Percentiles rank a stretch among this genome's conserved stretches.
These are phyloP conservation scores for Plantago coronopus DNA, from an alignment of 305 asterid species.

Conservation along the genomic window DNA sequence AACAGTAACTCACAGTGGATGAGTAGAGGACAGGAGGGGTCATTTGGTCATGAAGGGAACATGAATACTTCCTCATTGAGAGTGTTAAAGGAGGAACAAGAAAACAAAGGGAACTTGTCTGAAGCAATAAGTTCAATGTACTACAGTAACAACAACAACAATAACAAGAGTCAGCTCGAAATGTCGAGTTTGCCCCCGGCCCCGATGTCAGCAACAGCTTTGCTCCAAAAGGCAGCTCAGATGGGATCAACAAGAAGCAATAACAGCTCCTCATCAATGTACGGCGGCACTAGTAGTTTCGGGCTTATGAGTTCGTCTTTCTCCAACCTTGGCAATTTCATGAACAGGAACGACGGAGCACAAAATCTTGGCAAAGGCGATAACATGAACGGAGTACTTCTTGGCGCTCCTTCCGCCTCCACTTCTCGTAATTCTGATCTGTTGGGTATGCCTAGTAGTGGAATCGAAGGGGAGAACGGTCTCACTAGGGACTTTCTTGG, in stretches of 20 bases:
- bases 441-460: background rate
- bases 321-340: conserved; percentile 26
- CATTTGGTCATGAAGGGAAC: conserved; percentile 27
- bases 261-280: conserved; percentile 30
- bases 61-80: conserved; percentile 27
- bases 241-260: conserved; percentile 86
- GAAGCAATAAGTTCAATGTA: conserved; percentile 54
- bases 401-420: conserved; percentile 21
- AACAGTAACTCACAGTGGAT: conserved; percentile 45
- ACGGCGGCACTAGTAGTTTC: conserved; percentile 42
- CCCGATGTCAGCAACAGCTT: conserved; percentile 82
- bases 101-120: conserved; percentile 42
- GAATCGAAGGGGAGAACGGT: conserved; percentile 24
- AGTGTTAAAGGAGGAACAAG: conserved; percentile 60
- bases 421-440: background rate
- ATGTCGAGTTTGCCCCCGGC: conserved; percentile 20
- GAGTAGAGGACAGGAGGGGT: conserved; percentile 27
- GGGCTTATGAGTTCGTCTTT: conserved; percentile 50
- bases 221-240: conserved; percentile 79
- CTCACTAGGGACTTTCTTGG: conserved; percentile 85
- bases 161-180: conserved; percentile 23
- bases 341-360: conserved; percentile 7
- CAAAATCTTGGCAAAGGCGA: conserved; percentile 20
- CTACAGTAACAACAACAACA: conserved; percentile 25
- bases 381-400: conserved; percentile 22